These are phyloP conservation scores for Aspergillus spinulosporus DNA, from an alignment of 2,329 filamentous ascomycete genomes.

Conservation along the genomic window DNA sequence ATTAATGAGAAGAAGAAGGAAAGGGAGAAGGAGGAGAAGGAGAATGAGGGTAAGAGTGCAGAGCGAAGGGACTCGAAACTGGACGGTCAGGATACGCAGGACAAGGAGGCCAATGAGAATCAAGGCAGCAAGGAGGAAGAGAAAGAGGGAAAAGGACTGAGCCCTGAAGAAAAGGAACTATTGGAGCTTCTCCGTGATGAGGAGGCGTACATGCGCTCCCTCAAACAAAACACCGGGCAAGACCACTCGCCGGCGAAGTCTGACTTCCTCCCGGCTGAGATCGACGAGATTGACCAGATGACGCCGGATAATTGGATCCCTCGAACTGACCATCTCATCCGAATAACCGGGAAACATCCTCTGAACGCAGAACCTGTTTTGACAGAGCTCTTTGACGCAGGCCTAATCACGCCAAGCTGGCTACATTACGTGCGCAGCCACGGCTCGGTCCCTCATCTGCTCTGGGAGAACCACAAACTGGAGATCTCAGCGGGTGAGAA, in stretches of 20 bases:
- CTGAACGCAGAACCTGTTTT: constrained; percentile 65
- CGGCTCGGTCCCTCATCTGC: constrained; percentile 39
- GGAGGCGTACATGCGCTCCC: not conserved
- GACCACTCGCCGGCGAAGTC: not conserved
- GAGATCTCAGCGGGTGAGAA: constrained; percentile 42
- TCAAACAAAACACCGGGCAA: not conserved
- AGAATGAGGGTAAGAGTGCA: not conserved
- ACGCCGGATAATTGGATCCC: not conserved
- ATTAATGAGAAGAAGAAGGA: not conserved
- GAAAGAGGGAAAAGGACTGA: not conserved
- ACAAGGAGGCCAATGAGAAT: not conserved
- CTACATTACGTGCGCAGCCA: constrained; percentile 72
- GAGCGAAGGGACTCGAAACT: not conserved
- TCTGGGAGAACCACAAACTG: constrained; percentile 64
- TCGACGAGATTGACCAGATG: not conserved
- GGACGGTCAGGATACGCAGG: not conserved
- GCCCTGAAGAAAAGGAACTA: not conserved
- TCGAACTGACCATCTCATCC: constrained; percentile 16
- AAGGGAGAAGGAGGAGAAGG: not conserved
- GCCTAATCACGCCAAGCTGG: constrained; percentile 59
- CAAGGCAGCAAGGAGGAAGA: no score
- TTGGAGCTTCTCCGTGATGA: not conserved
- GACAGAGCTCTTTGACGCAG: constrained; percentile 37
- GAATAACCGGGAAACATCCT: constrained; percentile 59
- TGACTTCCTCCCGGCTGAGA: not conserved